These are phyloP conservation scores for Goffeauzyma gilvescens DNA, from an alignment of 768 basidiomycete genomes.

Conservation along the genomic window DNA sequence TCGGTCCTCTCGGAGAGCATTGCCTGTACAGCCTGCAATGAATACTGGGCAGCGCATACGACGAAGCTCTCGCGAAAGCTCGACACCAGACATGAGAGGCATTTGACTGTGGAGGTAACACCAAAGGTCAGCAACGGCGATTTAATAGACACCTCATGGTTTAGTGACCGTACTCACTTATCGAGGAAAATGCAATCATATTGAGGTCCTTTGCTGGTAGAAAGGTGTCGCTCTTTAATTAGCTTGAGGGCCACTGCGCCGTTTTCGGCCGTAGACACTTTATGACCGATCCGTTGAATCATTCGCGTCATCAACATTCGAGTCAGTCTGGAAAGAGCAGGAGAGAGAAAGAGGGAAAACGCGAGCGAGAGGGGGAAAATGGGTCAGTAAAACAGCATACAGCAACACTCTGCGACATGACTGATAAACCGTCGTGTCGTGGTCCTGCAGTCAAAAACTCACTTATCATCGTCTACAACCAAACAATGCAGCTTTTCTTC, in stretches of 20 bases:
- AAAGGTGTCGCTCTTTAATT: slow-evolving; percentile 16
- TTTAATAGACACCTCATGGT: not conserved
- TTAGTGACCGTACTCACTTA: slow-evolving; percentile 19
- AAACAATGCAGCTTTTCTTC: slow-evolving; percentile 20
- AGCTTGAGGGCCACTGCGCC: slow-evolving; percentile 25
- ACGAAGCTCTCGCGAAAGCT: slow-evolving; percentile 25
- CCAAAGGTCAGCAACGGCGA: not conserved
- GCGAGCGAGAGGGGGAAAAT: too few relatives aligned
- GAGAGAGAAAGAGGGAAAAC: too few relatives aligned
- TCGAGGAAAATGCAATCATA: slow-evolving; percentile 28
- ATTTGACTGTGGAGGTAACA: slow-evolving; percentile 23
- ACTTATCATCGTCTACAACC: slow-evolving; percentile 31
- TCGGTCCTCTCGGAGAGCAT: slow-evolving; percentile 30
- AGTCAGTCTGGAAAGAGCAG: slow-evolving; percentile 23
- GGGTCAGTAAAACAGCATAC: too few relatives aligned
- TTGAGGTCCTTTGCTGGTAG: slow-evolving; percentile 9
- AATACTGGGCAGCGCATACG: slow-evolving; percentile 23
- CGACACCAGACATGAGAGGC: slow-evolving; percentile 31
- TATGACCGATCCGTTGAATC: slow-evolving; percentile 27
- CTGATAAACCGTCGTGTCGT: too few relatives aligned
- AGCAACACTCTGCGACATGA: too few relatives aligned
- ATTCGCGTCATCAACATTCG: slow-evolving; percentile 30
- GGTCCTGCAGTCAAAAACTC: slow-evolving; percentile 9
- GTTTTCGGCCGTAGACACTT: slow-evolving; percentile 27
- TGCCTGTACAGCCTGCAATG: slow-evolving; percentile 30